phyloP scores from a whole-genome alignment of 176 grass and related monocot species.

The Triticum urartu region DNA sequence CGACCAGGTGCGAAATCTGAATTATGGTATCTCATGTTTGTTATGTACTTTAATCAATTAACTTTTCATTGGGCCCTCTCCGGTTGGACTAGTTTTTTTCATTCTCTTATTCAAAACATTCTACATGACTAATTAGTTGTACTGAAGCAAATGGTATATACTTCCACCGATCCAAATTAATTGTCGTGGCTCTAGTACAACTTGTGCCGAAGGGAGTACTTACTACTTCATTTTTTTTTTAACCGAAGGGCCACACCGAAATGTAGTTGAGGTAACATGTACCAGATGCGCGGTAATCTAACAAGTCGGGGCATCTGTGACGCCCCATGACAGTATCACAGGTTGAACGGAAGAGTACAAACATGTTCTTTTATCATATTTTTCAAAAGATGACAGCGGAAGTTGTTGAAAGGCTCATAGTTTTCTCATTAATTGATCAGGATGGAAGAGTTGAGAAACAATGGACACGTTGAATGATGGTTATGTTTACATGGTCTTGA shows the following conservation, averaged over 20 bases:
- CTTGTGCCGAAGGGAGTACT: background rate
- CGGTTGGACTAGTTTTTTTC: background rate
- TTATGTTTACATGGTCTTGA: conserved; percentile 16
- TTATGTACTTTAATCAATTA: no score
- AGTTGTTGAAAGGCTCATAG: background rate
- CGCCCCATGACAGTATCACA: background rate
- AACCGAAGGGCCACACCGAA: background rate
- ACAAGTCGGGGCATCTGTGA: background rate
- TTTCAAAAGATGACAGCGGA: background rate
- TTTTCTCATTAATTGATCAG: background rate
- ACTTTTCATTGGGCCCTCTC: background rate
- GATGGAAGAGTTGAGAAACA: conserved; percentile 18
- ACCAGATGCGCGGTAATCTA: background rate
- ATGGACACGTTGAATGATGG: conserved; percentile 12
- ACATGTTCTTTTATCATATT: background rate
- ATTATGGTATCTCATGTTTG: no score
- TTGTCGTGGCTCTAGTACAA: no score
- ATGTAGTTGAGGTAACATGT: background rate
- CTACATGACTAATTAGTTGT: no score
- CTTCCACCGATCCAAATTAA: no score
- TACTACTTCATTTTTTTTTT: background rate
- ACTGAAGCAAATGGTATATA: background rate
- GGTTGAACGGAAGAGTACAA: conserved; percentile 17
- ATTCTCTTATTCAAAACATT: background rate
- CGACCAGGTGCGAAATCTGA: no score